These are phyloP conservation scores for Spatholobus suberectus DNA, from an alignment of 306 rosid species.

Conservation along the genomic window DNA sequence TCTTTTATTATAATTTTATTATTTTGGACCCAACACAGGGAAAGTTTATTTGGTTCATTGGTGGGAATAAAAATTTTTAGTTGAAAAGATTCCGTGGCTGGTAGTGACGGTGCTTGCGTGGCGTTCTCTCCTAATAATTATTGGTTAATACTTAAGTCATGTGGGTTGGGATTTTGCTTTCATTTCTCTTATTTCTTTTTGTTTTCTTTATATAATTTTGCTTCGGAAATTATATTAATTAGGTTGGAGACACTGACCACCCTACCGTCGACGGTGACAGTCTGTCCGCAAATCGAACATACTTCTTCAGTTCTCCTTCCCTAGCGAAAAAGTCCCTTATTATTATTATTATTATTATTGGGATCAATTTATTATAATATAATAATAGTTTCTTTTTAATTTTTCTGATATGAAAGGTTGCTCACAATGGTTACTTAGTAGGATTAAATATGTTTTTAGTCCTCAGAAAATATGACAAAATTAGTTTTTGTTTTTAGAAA, in stretches of 20 bases:
- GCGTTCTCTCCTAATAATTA: not conserved
- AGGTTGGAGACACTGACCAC: slow-evolving; percentile 57
- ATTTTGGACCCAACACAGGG: no score
- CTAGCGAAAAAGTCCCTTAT: no score
- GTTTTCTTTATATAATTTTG: not conserved
- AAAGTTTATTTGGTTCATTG: no score
- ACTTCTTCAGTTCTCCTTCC: no score
- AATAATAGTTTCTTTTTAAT: no score
- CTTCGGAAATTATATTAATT: slow-evolving; percentile 29
- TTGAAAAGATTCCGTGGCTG: slow-evolving; percentile 17
- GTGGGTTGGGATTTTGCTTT: slow-evolving; percentile 46
- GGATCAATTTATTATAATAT: no score
- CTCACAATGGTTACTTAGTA: no score
- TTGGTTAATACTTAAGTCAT: slow-evolving; percentile 20
- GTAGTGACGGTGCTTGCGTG: slow-evolving; percentile 45
- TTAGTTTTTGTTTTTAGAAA: no score
- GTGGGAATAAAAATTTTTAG: not conserved
- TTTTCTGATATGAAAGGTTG: no score
- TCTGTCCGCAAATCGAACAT: slow-evolving; percentile 38
- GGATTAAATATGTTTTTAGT: no score
- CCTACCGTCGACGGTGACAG: slow-evolving; percentile 56
- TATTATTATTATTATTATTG: not conserved
- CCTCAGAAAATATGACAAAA: no score
- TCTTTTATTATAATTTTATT: not conserved
- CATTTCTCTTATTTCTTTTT: no score